Evolutionary conservation across 148 eudicot species (phyloP), one percentile per base, ranked within the genome.

Genomic region (Spergularia bocconei): DNA sequence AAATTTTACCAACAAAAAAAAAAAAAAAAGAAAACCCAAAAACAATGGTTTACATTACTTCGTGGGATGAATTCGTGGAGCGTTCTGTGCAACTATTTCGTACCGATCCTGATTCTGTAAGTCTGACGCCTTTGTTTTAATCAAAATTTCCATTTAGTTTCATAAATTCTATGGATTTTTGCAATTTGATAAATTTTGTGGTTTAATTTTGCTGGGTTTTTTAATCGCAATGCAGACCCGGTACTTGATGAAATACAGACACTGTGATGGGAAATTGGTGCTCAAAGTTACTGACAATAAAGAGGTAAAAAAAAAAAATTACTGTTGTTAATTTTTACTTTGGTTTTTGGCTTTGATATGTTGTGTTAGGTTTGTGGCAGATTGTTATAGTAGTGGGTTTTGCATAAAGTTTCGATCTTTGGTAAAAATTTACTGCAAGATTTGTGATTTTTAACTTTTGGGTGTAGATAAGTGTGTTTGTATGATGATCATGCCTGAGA

Each of bases 241-340:
- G 63, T 94, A 91, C 70, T 75, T 54, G 25, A 90, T 91, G 97
- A 94, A 94, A 57, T 94, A 94, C 83, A 79, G 97, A 71, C 90
- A 91, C 61, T 91, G 91, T 70, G 97, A 94, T 25, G 98, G 96
- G 0, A 94, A 93, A 83, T 87, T 94, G 86, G 93, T 94, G 1
- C 97, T 94, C 33, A 94, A 94, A 85, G 97, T 94, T 72, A 89
- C 98, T 19, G 97, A 94, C 75, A 90, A 94, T 73, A 86, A 79
- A 69, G 88, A 87, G 98, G 97, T 94, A 29, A 29, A 29, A 29
- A 29, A 29, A 7, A 9, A 74, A 57, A 23, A 8, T 63, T 29
- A 29, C 36, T 29, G 36, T 44, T 44, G 5, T 19, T 33, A 21
- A 0, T 70, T 13, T 36, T 15, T 33, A 5, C 13, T 48, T 5